These are phyloP conservation scores for Xylaria bambusicola DNA, from an alignment of 495 filamentous ascomycete species.

Conservation along the genomic window DNA sequence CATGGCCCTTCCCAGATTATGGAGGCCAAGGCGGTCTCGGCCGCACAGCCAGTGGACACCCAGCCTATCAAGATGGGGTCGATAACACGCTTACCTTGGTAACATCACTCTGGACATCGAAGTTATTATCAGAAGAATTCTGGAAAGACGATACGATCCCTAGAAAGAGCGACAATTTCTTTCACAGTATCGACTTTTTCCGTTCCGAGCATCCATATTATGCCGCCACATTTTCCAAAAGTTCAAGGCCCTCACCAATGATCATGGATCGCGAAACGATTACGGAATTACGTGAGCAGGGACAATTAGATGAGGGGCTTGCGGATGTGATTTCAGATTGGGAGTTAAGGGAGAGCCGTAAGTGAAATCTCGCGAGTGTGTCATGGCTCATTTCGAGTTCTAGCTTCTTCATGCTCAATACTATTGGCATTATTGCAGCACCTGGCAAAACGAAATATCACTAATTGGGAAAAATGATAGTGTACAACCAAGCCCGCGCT, in stretches of 20 bases:
- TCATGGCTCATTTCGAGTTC: background rate
- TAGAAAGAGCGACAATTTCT: constrained; percentile 12
- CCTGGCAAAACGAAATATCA: background rate
- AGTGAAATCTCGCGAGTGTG: background rate
- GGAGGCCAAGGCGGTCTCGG: too few relatives aligned
- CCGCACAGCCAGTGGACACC: background rate
- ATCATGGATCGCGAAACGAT: too few relatives aligned
- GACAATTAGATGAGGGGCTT: background rate
- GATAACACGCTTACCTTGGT: background rate
- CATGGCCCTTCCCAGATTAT: constrained; percentile 6
- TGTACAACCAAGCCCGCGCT: background rate
- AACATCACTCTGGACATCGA: background rate
- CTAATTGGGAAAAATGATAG: background rate
- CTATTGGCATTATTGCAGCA: too few relatives aligned
- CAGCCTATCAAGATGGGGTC: background rate
- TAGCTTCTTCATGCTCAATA: background rate
- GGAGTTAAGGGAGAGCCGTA: background rate
- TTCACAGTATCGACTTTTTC: background rate
- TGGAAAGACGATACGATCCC: background rate
- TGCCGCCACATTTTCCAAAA: background rate
- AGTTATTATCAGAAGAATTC: background rate
- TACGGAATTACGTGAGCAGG: background rate
- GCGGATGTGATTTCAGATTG: background rate
- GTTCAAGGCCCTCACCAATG: background rate
- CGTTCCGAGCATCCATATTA: background rate